A percentile compares a stretch with the other conserved stretches of the same genome.
These are phyloP conservation scores for Colletotrichum euphorbiae DNA, from an alignment of 2,329 filamentous ascomycete species.

Conservation along the genomic window DNA sequence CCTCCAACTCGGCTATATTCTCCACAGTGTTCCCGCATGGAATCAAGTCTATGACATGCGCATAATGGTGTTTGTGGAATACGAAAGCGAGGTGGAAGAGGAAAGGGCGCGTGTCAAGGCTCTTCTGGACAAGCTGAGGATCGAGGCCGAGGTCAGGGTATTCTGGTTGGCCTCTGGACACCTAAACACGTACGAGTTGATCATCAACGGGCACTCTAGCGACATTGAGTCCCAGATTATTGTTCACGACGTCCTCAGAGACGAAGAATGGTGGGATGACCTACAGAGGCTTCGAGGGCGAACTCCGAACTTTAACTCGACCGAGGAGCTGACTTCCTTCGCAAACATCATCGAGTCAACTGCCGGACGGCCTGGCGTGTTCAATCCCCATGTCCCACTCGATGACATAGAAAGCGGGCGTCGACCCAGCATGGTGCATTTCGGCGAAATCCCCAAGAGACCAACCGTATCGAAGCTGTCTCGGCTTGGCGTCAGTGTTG, in stretches of 20 bases:
- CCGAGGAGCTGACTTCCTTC: conserved; percentile 58
- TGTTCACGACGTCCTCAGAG: conserved; percentile 74
- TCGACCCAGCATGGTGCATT: conserved; percentile 65
- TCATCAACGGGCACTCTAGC: conserved; percentile 75
- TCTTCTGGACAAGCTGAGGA: conserved; percentile 82
- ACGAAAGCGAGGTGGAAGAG: conserved; percentile 84
- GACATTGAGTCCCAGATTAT: conserved; percentile 60
- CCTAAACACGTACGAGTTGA: conserved; percentile 78
- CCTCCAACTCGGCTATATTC: conserved; percentile 84
- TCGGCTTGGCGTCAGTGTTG: conserved; percentile 73
- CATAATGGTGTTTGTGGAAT: conserved; percentile 89
- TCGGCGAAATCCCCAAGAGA: conserved; percentile 71
- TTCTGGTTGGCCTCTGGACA: conserved; percentile 84
- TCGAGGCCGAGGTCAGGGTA: conserved; percentile 82
- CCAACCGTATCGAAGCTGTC: conserved; percentile 64
- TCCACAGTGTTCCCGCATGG: conserved; percentile 85
- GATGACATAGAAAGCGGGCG: conserved; percentile 46
- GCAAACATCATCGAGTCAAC: conserved; percentile 58
- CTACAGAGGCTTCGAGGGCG: conserved; percentile 67
- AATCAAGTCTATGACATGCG: conserved; percentile 78
- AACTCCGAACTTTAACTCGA: conserved; percentile 51
- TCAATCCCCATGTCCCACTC: conserved; percentile 53
- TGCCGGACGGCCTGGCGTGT: conserved; percentile 55
- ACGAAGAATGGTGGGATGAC: conserved; percentile 87
- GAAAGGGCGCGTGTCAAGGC: conserved; percentile 78